These are phyloP conservation scores for Colletotrichum musicola DNA, from an alignment of 2,329 filamentous ascomycete genomes.

Conservation along the genomic window DNA sequence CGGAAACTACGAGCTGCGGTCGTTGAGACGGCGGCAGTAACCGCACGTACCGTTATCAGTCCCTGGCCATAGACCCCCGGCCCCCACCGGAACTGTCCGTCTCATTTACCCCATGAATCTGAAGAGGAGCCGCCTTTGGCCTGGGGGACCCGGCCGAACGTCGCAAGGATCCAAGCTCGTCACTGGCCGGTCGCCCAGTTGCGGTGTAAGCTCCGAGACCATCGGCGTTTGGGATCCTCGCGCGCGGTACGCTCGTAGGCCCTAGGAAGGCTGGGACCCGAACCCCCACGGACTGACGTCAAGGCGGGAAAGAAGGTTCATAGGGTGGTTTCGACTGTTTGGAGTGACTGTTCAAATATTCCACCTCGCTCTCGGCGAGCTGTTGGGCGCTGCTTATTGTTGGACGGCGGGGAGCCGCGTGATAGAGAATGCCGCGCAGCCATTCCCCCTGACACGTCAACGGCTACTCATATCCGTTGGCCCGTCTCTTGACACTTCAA, in stretches of 20 bases:
- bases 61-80: too few relatives aligned
- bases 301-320: neutral
- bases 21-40: too few relatives aligned
- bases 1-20: too few relatives aligned
- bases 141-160: neutral
- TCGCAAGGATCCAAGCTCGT: neutral
- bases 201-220: slow-evolving; percentile 9
- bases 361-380: neutral
- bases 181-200: neutral
- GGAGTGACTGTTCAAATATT: neutral
- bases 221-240: slow-evolving; percentile 14
- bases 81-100: neutral
- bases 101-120: neutral
- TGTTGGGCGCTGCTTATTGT: too few relatives aligned
- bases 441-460: too few relatives aligned
- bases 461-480: too few relatives aligned
- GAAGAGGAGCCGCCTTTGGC: neutral
- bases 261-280: neutral
- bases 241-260: too few relatives aligned
- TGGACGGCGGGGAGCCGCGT: too few relatives aligned
- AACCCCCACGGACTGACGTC: neutral
- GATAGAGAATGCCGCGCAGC: too few relatives aligned
- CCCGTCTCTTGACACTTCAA: too few relatives aligned
- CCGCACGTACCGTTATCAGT: too few relatives aligned
- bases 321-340: neutral